Evolutionary conservation across 2,329 filamentous ascomycete genomes (phyloP).

Genomic region (Hymenoscyphus infarciens): DNA sequence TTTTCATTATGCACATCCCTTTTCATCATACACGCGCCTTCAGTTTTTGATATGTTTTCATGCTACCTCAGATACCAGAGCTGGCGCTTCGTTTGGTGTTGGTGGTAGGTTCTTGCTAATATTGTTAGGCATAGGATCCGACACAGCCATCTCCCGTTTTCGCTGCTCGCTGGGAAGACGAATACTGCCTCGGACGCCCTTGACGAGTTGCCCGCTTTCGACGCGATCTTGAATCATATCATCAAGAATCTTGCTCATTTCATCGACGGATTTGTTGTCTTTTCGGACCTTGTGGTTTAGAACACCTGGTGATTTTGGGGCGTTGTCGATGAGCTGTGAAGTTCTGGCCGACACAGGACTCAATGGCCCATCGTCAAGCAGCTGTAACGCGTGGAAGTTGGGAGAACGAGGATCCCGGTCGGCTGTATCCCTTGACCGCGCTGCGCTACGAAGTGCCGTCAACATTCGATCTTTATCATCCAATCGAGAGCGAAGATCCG

Average conservation of each 20-base stretch:
- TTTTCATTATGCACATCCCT: slow-evolving; percentile 1
- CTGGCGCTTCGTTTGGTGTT: neutral
- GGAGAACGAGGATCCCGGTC: slow-evolving; percentile 45
- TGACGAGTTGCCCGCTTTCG: slow-evolving; percentile 68
- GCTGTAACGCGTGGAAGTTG: slow-evolving; percentile 11
- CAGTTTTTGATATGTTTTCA: neutral
- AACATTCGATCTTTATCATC: slow-evolving; percentile 97
- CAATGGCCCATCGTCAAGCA: slow-evolving; percentile 29
- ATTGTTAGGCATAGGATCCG: neutral
- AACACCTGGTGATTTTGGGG: slow-evolving; percentile 22
- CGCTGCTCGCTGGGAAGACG: slow-evolving; percentile 48
- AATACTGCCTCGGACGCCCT: slow-evolving; percentile 64
- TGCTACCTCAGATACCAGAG: slow-evolving; percentile 1
- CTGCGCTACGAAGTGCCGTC: slow-evolving; percentile 76
- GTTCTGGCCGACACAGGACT: slow-evolving; percentile 32
- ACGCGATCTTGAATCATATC: slow-evolving; percentile 94
- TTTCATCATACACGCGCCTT: neutral
- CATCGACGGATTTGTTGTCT: slow-evolving; percentile 68
- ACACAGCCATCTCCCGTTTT: slow-evolving; percentile 30
- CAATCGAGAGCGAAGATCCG: slow-evolving; percentile 79
- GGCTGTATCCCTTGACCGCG: slow-evolving; percentile 79
- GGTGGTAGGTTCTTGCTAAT: slow-evolving; percentile 1
- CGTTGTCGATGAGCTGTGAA: slow-evolving; percentile 28
- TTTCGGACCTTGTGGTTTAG: slow-evolving; percentile 29
- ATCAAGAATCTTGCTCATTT: slow-evolving; percentile 90